Conservation (phyloP, 2,329 filamentous ascomycete species). For the Microsporum canis region DNA sequence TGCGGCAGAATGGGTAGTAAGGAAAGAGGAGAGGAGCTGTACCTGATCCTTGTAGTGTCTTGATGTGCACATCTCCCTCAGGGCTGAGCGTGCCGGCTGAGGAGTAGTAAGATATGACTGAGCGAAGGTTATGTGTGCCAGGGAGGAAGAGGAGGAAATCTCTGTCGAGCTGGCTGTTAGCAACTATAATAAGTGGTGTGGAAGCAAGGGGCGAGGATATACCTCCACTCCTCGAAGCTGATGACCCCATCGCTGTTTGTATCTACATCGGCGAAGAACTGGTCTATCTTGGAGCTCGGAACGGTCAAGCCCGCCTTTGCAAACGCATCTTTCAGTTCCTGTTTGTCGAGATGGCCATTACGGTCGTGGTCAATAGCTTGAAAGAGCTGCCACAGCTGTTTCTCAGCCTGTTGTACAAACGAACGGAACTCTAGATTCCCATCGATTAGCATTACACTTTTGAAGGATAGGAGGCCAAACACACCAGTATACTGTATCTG, state of each 20-base stretch:
- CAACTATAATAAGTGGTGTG: not conserved
- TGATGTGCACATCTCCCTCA: conserved; percentile 88
- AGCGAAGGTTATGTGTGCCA: conserved; percentile 57
- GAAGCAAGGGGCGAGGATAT: conserved; percentile 31
- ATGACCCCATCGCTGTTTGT: conserved; percentile 77
- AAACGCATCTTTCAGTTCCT: conserved; percentile 73
- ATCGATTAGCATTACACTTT: not conserved
- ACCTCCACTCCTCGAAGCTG: conserved; percentile 95
- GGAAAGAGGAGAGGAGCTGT: conserved; percentile 38
- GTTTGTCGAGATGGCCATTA: conserved; percentile 75
- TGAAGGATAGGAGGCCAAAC: conserved; percentile 17
- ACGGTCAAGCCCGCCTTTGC: conserved; percentile 66
- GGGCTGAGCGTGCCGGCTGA: conserved; percentile 79
- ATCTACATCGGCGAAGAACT: conserved; percentile 86
- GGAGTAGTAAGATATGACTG: conserved; percentile 83
- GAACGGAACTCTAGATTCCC: conserved; percentile 61
- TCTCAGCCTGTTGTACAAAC: conserved; percentile 81
- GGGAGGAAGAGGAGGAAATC: conserved; percentile 86
- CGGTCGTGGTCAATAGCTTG: conserved; percentile 73
- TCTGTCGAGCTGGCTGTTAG: conserved; percentile 36
- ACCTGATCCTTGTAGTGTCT: conserved; percentile 89
- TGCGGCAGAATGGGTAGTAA: not conserved
- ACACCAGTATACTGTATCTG: conserved; percentile 83
- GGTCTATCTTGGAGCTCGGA: conserved; percentile 61
- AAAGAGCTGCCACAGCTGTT: conserved; percentile 71